A percentile compares a stretch with the other conserved stretches of the same genome.
Evolutionary conservation across 768 basidiomycete species (phyloP).

Genomic region (Podaxis carcinomalis): DNA sequence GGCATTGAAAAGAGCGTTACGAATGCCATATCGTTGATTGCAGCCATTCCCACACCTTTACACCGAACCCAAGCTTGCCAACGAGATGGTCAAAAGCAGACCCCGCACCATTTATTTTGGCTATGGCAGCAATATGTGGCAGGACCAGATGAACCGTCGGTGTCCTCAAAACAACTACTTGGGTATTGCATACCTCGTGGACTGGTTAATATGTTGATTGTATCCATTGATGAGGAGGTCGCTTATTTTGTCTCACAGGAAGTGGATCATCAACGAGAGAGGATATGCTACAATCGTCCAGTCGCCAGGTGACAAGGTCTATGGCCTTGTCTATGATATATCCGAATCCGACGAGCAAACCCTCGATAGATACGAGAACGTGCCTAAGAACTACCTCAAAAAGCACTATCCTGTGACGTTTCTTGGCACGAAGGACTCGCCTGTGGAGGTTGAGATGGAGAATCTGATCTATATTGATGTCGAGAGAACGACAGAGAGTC

Average conservation of each 20-base stretch:
- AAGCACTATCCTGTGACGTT: slow-evolving; percentile 25
- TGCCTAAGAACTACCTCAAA: slow-evolving; percentile 34
- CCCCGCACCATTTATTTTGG: slow-evolving; percentile 35
- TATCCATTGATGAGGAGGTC: not conserved
- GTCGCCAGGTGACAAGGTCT: slow-evolving; percentile 36
- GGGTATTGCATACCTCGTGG: slow-evolving; percentile 33
- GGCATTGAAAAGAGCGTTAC: not conserved
- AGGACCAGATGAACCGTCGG: slow-evolving; percentile 42
- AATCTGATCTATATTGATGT: slow-evolving; percentile 40
- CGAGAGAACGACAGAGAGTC: slow-evolving; percentile 24
- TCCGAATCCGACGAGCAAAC: slow-evolving; percentile 33
- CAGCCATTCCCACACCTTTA: not conserved
- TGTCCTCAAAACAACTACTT: slow-evolving; percentile 39
- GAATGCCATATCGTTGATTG: not conserved
- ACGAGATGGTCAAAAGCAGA: not conserved
- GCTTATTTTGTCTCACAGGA: slow-evolving; percentile 26
- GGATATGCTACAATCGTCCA: slow-evolving; percentile 44
- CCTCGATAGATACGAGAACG: slow-evolving; percentile 41
- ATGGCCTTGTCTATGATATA: slow-evolving; percentile 39
- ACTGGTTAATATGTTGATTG: slow-evolving; percentile 30
- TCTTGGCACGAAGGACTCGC: not conserved
- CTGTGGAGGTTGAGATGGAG: slow-evolving; percentile 12
- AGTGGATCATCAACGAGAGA: slow-evolving; percentile 41
- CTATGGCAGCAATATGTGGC: slow-evolving; percentile 50
- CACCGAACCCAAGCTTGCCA: not conserved